Evolutionary conservation across 345 rosid species (phyloP), one percentile per base, ranked within the genome.

Genomic region (Citrus trifoliata): DNA sequence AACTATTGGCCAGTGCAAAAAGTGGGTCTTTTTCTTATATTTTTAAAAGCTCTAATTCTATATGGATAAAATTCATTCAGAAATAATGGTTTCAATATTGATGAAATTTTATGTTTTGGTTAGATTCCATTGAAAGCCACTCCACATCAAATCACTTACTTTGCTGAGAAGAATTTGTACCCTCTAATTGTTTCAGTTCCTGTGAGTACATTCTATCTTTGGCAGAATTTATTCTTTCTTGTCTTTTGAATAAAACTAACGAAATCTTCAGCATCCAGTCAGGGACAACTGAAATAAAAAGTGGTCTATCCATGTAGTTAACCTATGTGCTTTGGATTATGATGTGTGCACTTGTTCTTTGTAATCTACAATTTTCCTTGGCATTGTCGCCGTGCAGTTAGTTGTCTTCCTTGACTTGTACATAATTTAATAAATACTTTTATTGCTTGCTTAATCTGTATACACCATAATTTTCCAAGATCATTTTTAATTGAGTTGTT

Each of bases 1-100:
- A 96, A 93, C 86, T 86, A 94, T 84, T 96, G 99, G 98, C 97
- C 99, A 13, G 95, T 93, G 76, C 98, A 93, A 80, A 96, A 96
- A 88, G 99, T 94, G 75, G 73, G 77, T 42, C 67, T 25, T 13
- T 74, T 27, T 38, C 58, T 40, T 67, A 7, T 53, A 28, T 56
- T 40, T 42, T 74, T 59, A 40, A 22, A 27, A 28, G 53, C 70
- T 71, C 24, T 35, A 38, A 18, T 67, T 46, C 12, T 62, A 10
- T 18, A 27, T 53, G 25, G 32, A 73, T 4, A 48, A 61, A 38
- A 42, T 24, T 35, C 21, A 24, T 53, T 75, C 51, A 24, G 58
- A 18, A 68, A 16, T 67, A 7, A 67, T 21, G 32, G 30, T 33
- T 61, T 40, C 67, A 25, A n/a, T 59, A 67, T 56, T 61, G 2